These are phyloP conservation scores for Astragalus glycyphyllos DNA, from an alignment of 306 rosid genomes.

Conservation along the genomic window DNA sequence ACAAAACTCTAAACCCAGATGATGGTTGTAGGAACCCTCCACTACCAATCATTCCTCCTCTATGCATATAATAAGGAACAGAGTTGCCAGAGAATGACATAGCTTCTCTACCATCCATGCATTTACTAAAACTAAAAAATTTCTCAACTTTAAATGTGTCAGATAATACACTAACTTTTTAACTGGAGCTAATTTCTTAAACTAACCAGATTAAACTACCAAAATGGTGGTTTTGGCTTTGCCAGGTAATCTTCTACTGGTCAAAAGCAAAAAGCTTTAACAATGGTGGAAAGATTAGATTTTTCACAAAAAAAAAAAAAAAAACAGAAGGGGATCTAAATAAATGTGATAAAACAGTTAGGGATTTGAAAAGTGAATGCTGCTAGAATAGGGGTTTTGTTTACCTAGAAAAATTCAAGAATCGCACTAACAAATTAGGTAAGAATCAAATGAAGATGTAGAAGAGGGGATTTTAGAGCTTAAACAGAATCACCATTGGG, in stretches of 20 bases:
- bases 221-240: too few species aligned
- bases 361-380: too few species aligned
- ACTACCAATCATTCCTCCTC: constrained; percentile 70
- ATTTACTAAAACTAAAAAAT: constrained; percentile 67
- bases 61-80: constrained; percentile 84
- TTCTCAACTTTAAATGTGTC: constrained; percentile 11
- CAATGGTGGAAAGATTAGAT: constrained; percentile 34
- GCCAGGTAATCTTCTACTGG: constrained; percentile 3
- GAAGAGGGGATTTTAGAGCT: constrained; percentile 29
- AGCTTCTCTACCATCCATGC: constrained; percentile 99
- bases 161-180: constrained; percentile 29
- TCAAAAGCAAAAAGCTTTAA: constrained; percentile 11
- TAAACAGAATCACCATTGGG: constrained; percentile 38
- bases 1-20: constrained; percentile 72
- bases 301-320: constrained; percentile 16
- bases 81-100: constrained; percentile 88
- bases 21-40: constrained; percentile 70
- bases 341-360: background rate
- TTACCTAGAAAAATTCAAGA: constrained; percentile 33
- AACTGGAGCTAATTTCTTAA: constrained; percentile 11
- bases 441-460: constrained; percentile 32
- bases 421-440: constrained; percentile 27
- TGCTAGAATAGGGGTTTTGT: constrained; percentile 35
- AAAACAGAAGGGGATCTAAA: constrained; percentile 36
- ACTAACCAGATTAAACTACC: constrained; percentile 34